Conservation (phyloP, 176 grass and related monocot species). For the Carex cristatella region DNA sequence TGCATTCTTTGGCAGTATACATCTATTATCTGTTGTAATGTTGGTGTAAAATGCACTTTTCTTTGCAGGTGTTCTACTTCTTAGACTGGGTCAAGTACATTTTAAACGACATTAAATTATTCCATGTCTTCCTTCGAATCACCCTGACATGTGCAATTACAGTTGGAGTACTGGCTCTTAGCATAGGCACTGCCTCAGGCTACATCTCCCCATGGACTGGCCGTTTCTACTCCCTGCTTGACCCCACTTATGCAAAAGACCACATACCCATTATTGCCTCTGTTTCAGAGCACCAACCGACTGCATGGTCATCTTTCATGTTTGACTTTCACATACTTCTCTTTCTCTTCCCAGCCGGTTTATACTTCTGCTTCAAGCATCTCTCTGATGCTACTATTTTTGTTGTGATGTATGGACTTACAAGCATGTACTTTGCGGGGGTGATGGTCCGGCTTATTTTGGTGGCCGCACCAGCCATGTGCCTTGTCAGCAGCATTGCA, state of each 20-base stretch:
- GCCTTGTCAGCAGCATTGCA: constrained; percentile 91
- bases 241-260: constrained; percentile 98
- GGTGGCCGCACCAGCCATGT: constrained; percentile 90
- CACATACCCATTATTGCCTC: constrained; percentile 98
- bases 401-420: constrained; percentile 96
- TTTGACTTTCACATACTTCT: constrained; percentile 99
- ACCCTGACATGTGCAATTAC: constrained; percentile 79
- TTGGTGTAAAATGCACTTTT: constrained; percentile 23
- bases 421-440: constrained; percentile 98
- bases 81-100: constrained; percentile 86
- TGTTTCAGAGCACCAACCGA: constrained; percentile 99
- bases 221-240: constrained; percentile 93
- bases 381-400: constrained; percentile 96
- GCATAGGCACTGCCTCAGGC: constrained; percentile 81
- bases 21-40: constrained; percentile 9
- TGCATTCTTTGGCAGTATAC: constrained; percentile 1
- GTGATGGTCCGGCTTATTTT: constrained; percentile 98
- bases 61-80: constrained; percentile 82
- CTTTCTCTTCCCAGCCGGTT: constrained; percentile 87
- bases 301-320: constrained; percentile 99
- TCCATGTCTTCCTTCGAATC: constrained; percentile 82
- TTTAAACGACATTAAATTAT: constrained; percentile 75
- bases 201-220: constrained; percentile 99
- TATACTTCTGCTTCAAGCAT: constrained; percentile 97
- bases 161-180: constrained; percentile 74